Evolutionary conservation across 1,139 yeast species (phyloP), one percentile per base, ranked within the genome.

Genomic region (Suhomyces bribrorum): DNA sequence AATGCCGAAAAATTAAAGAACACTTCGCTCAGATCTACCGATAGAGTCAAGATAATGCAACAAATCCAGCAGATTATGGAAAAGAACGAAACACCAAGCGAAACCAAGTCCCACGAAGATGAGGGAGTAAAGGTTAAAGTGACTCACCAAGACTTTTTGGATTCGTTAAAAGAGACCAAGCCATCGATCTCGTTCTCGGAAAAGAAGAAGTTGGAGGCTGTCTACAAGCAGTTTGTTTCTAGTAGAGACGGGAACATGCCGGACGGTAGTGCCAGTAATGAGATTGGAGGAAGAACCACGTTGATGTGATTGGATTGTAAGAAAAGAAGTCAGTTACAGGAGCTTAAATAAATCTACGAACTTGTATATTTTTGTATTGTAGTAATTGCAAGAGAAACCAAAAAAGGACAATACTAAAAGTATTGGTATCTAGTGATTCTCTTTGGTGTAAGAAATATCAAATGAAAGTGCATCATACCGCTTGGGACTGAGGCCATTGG

Each of bases 241-340:
- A 92, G 81, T 23, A 66, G 97, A 32, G 90, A 86, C 45, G 97
- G 96, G 0, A 83, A 85, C 43, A 81, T 90, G 89, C 96, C 95
- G 1, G 82, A 81, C 49, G 97, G 97, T 0, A 75, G 81, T 25
- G 81, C 92, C 4, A 82, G 95, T 49, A 82, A 73, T 33, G 94
- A 86, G 40, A 77, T 89, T 20, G 97, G 97, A 2, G 96, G 90
- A 2, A 69, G 97, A 41, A 77, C 87, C 3, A 83, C 90, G 0
- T 63, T 86, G 37, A 81, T 81, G 83, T 85, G 56, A 60, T 4
- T 8, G 5, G 23, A 3, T 20, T 7, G 23, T 20, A 7, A 8
- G 11, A 4, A 4, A 20, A 20, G n/a, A n/a, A n/a, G n/a, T n/a
- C n/a, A n/a, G n/a, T n/a, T n/a, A n/a, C n/a, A n/a, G n/a, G n/a